Conservation (phyloP, 78 protist species). For the Capsaspora owczarzaki region DNA sequence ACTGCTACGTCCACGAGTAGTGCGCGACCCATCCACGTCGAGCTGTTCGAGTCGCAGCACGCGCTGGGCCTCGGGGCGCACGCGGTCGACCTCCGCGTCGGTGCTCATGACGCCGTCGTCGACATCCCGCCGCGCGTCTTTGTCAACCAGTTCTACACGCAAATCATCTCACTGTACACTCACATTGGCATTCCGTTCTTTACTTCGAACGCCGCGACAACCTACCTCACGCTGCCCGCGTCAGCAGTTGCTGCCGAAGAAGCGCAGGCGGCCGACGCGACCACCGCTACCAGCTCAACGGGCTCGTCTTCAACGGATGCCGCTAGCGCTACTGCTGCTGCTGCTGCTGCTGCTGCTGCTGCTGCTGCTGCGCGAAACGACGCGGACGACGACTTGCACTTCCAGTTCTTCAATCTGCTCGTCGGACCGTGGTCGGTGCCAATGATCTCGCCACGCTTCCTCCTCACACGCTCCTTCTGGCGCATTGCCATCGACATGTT, state of each 20-base stretch:
- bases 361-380: no score
- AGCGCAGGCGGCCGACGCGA: no score
- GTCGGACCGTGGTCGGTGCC: not conserved
- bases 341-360: no score
- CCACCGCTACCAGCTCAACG: no score
- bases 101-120: not conserved
- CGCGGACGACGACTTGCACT: not conserved
- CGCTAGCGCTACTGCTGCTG: no score
- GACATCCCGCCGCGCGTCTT: conserved; percentile 23
- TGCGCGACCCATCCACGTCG: no score
- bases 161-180: conserved; percentile 16
- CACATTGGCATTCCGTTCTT: conserved; percentile 4
- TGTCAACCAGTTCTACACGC: conserved; percentile 7
- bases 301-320: no score
- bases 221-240: not conserved
- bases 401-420: conserved; percentile 10
- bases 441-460: no score
- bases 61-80: conserved; percentile 26
- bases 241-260: no score
- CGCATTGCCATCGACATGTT: not conserved
- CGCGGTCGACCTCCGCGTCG: not conserved
- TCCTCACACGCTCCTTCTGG: not conserved
- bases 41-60: no score
- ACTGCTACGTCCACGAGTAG: no score
- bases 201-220: not conserved